Evolutionary conservation across 2,329 filamentous ascomycete genomes (phyloP), one percentile per base, ranked within the genome.

Genomic region (Ciborinia camelliae): DNA sequence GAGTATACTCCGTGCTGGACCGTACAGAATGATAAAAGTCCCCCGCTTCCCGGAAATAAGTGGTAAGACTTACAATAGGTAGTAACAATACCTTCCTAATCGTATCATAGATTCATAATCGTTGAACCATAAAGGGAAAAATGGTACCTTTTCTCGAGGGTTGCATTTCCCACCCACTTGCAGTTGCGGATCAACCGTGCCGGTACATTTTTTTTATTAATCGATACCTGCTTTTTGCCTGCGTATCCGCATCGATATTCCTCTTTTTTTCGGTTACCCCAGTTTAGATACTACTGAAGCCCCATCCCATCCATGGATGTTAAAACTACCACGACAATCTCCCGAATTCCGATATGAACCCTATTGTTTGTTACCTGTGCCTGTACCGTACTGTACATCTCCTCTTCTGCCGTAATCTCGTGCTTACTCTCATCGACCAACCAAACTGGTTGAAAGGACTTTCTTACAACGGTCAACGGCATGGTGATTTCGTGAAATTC

Each of bases 41-140:
- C 30, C 55, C 55, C 26, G 15, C 55, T 47, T 47, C 41, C 30
- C 43, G 8, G 28, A 23, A 35, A 59, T 32, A 45, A 57, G 18
- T 32, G 28, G 39, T 47, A 14, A n/a, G n/a, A n/a, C n/a, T n/a
- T n/a, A n/a, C n/a, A n/a, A n/a, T n/a, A n/a, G n/a, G n/a, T n/a
- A n/a, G n/a, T n/a, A n/a, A n/a, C 55, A 35, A 35, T 47, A 48
- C 61, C 61, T 63, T 63, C 61, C 61, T 48, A 63, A 61, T 63
- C n/a, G 32, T 26, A 57, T 32, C 51, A 57, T n/a, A n/a, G n/a
- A n/a, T n/a, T n/a, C n/a, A n/a, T n/a, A n/a, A n/a, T n/a, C n/a
- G n/a, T 57, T 57, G 18, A 57, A 63, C 61, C 9, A 45, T 43
- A 55, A 30, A 62, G 48, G 37, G 59, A 45, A 32, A 55, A 30